Percentiles rank a stretch among this genome's conserved stretches.
Conservation (phyloP, 768 basidiomycete genomes). For the Leccinum rimulosum region DNA sequence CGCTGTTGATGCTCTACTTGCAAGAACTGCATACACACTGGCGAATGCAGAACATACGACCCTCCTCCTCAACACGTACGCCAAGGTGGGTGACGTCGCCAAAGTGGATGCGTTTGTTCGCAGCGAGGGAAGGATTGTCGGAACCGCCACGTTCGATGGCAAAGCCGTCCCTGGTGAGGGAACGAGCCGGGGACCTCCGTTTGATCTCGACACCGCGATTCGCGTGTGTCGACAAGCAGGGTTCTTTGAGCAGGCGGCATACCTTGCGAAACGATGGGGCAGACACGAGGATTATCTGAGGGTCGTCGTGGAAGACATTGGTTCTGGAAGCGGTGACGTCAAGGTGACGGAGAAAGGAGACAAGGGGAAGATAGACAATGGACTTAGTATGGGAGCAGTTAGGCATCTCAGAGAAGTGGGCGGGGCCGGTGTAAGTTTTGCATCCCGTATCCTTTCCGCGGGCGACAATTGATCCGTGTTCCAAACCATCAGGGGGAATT, state of each 20-base stretch:
- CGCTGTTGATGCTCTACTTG: constrained; percentile 92
- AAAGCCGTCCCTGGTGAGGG: constrained; percentile 33
- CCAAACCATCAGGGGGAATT: constrained; percentile 67
- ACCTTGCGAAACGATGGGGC: constrained; percentile 90
- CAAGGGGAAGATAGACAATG: constrained; percentile 36
- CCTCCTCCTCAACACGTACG: constrained; percentile 93
- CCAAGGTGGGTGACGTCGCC: constrained; percentile 89
- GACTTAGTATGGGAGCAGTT: constrained; percentile 75
- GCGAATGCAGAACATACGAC: constrained; percentile 98
- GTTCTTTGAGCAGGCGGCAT: constrained; percentile 92
- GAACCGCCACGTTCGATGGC: constrained; percentile 16
- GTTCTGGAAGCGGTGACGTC: constrained; percentile 21
- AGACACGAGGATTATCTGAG: constrained; percentile 90
- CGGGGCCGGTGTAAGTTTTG: constrained; percentile 64
- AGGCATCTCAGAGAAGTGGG: constrained; percentile 77
- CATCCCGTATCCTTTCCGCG: neutral
- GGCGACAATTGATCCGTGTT: neutral
- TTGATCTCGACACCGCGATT: constrained; percentile 96
- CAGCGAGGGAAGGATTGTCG: constrained; percentile 62
- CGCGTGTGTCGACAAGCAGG: constrained; percentile 95
- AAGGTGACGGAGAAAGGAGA: constrained; percentile 16
- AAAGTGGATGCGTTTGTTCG: constrained; percentile 92
- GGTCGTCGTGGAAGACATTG: constrained; percentile 92
- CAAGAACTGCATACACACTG: constrained; percentile 91
- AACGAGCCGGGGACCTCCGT: constrained; percentile 73